Evolutionary conservation across 2,329 filamentous ascomycete species (phyloP).

Genomic region (Pyricularia sp.): DNA sequence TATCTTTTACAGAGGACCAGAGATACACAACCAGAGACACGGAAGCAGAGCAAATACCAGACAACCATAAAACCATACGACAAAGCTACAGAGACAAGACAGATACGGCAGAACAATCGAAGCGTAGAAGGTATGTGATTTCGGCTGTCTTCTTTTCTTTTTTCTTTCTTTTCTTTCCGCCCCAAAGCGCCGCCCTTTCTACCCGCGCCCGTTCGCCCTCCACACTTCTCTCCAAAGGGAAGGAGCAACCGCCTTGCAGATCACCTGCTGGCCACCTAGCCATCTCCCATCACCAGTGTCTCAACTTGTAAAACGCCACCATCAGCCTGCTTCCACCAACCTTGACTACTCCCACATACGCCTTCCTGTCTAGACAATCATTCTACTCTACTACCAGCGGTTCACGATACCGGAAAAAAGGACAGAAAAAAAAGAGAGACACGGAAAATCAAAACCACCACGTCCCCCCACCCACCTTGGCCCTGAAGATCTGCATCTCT

Average conservation of each 20-base stretch:
- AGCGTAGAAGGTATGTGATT: not conserved
- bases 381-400: no score
- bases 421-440: not conserved
- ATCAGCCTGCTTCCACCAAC: not conserved
- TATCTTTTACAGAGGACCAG: not conserved
- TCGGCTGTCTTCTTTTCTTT: not conserved
- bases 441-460: not conserved
- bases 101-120: no score
- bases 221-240: not conserved
- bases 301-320: not conserved
- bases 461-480: not conserved
- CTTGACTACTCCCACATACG: not conserved
- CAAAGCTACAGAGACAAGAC: not conserved
- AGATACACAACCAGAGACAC: not conserved
- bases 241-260: not conserved
- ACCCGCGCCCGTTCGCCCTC: not conserved
- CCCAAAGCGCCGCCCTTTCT: not conserved
- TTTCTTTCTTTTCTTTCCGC: not conserved
- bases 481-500: not conserved
- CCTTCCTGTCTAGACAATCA: not conserved
- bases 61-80: no score
- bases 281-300: not conserved
- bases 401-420: not conserved
- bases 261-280: not conserved
- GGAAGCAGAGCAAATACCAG: not conserved